These are phyloP conservation scores for Lagenidium giganteum DNA, from an alignment of 352 stramenopile genomes.

Conservation along the genomic window DNA sequence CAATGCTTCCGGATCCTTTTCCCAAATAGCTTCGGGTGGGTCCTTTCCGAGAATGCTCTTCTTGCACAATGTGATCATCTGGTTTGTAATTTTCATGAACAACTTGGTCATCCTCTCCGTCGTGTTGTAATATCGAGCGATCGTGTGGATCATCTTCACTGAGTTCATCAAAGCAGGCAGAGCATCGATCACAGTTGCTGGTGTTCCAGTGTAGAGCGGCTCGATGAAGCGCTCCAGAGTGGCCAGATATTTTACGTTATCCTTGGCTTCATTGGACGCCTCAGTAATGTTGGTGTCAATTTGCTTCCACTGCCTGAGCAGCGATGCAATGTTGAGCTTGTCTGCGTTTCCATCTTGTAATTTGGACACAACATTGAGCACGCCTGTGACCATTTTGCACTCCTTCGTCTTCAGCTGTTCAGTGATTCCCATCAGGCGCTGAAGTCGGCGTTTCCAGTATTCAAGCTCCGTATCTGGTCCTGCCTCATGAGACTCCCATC, in stretches of 20 bases:
- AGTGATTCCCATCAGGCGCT: slow-evolving; percentile 83
- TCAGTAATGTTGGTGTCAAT: slow-evolving; percentile 88
- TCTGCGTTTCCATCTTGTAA: slow-evolving; percentile 57
- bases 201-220: slow-evolving; percentile 63
- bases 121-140: slow-evolving; percentile 87
- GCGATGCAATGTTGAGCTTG: slow-evolving; percentile 48
- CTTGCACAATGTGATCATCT: slow-evolving; percentile 86
- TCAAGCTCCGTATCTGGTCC: slow-evolving; percentile 81
- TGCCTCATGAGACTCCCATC: slow-evolving; percentile 79
- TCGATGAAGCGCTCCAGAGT: slow-evolving; percentile 86
- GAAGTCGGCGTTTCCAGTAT: slow-evolving; percentile 82
- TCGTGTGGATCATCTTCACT: slow-evolving; percentile 89
- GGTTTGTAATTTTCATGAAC: slow-evolving; percentile 90
- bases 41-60: slow-evolving; percentile 51
- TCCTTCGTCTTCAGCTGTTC: slow-evolving; percentile 88
- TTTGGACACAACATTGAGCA: slow-evolving; percentile 82
- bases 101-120: slow-evolving; percentile 88
- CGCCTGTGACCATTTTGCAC: slow-evolving; percentile 82
- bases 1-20: slow-evolving; percentile 64
- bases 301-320: slow-evolving; percentile 82
- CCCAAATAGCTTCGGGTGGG: slow-evolving; percentile 62
- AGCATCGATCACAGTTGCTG: slow-evolving; percentile 56
- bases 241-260: slow-evolving; percentile 84
- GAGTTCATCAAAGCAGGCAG: slow-evolving; percentile 87
- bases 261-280: slow-evolving; percentile 78